phyloP scores from a whole-genome alignment of 805 yeast genomes.

The Lachancea cidri region DNA sequence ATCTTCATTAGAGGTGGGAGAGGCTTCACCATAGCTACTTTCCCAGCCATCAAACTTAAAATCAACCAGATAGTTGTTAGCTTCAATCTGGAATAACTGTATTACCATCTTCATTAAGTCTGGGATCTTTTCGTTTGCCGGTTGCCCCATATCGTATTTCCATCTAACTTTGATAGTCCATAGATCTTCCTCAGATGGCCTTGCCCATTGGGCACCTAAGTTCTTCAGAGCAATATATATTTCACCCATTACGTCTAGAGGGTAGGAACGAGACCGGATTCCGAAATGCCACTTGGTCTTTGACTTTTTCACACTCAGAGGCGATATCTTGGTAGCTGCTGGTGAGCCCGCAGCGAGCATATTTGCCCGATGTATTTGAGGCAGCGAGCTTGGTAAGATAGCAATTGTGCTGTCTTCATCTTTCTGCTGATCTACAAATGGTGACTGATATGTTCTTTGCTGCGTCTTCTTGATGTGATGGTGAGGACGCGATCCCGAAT shows the following conservation, averaged over 20 bases:
- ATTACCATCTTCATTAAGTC: conserved; percentile 96
- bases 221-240: conserved; percentile 90
- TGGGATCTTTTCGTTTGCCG: conserved; percentile 41
- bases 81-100: conserved; percentile 91
- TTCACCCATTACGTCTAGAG: conserved; percentile 98
- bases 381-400: conserved; percentile 86
- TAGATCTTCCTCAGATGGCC: conserved; percentile 87
- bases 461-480: conserved; percentile 13
- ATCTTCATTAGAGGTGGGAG: conserved; percentile 42
- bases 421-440: conserved; percentile 27
- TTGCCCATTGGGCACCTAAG: conserved; percentile 96
- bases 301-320: conserved; percentile 71
- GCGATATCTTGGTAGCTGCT: conserved; percentile 42
- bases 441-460: conserved; percentile 33
- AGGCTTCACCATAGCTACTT: conserved; percentile 35
- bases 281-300: conserved; percentile 99
- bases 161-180: conserved; percentile 97
- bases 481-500: conserved; percentile 4
- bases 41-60: conserved; percentile 99
- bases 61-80: conserved; percentile 92
- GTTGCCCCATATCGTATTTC: conserved; percentile 56
- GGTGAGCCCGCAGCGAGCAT: conserved; percentile 66
- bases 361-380: conserved; percentile 89
- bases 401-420: conserved; percentile 71
- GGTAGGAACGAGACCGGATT: conserved; percentile 90